These are phyloP conservation scores for Arctostaphylos glauca DNA, from an alignment of 148 eudicot genomes.

Conservation along the genomic window DNA sequence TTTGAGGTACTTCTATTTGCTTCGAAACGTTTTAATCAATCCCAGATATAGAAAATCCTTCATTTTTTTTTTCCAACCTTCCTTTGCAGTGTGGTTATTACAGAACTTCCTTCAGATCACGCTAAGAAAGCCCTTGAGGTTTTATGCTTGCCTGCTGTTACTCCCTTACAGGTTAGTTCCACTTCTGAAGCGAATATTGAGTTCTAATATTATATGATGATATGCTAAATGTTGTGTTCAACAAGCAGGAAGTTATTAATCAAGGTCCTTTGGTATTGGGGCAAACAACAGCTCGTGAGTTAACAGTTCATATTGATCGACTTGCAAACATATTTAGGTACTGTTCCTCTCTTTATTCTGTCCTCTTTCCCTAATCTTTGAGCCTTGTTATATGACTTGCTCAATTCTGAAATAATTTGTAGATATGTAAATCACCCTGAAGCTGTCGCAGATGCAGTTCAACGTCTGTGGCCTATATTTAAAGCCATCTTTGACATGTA, in stretches of 20 bases:
- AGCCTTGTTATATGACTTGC: slow-evolving; percentile 9
- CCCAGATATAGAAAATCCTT: not conserved
- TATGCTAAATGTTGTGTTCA: slow-evolving; percentile 17
- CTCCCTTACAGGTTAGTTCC: slow-evolving; percentile 76
- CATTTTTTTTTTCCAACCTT: slow-evolving; percentile 22
- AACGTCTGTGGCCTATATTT: slow-evolving; percentile 93
- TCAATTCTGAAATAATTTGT: slow-evolving; percentile 20
- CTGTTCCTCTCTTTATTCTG: slow-evolving; percentile 12
- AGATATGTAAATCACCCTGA: slow-evolving; percentile 95
- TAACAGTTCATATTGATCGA: slow-evolving; percentile 97
- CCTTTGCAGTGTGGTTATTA: slow-evolving; percentile 78
- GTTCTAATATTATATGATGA: slow-evolving; percentile 8
- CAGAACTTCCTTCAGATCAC: slow-evolving; percentile 95
- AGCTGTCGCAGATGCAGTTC: slow-evolving; percentile 98
- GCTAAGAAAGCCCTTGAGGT: slow-evolving; percentile 94
- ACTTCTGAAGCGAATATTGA: not conserved
- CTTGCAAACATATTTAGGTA: slow-evolving; percentile 97
- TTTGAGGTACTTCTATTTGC: slow-evolving; percentile 52
- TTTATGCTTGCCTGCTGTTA: slow-evolving; percentile 83
- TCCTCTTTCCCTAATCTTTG: slow-evolving; percentile 8
- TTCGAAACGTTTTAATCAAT: not conserved
- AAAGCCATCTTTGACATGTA: slow-evolving; percentile 93
- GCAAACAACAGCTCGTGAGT: slow-evolving; percentile 83
- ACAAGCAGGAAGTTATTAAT: slow-evolving; percentile 76
- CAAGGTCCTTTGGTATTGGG: slow-evolving; percentile 83